Evolutionary conservation across 495 filamentous ascomycete species (phyloP).

Genomic region (Tuber melanosporum): DNA sequence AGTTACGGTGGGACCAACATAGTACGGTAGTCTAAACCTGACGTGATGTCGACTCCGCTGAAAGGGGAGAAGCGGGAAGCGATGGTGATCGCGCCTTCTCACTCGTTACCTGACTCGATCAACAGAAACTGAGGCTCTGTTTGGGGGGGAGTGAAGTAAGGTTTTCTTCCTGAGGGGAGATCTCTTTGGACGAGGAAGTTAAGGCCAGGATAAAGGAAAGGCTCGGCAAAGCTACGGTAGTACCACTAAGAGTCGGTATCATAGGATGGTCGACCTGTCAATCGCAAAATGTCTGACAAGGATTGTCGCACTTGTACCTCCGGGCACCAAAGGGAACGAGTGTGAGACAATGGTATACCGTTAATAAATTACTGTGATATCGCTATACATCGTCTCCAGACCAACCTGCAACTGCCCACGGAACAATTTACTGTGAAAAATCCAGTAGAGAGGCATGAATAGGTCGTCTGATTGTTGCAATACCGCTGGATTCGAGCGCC

Average conservation of each 20-base stretch:
- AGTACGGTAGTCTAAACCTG: background rate
- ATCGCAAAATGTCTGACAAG: background rate
- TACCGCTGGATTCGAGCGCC: background rate
- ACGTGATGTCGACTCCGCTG: conserved; percentile 1
- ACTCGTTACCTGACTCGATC: background rate
- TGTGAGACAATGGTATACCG: background rate
- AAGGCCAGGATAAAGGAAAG: conserved; percentile 3
- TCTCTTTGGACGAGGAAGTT: background rate
- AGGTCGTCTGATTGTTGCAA: background rate
- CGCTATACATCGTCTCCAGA: background rate
- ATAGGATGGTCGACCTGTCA: background rate
- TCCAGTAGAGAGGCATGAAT: background rate
- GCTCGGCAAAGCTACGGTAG: background rate
- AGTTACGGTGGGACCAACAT: background rate
- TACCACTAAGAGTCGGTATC: background rate
- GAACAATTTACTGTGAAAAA: background rate
- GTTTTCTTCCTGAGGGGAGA: background rate
- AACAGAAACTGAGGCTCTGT: background rate
- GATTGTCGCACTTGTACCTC: background rate
- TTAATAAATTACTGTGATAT: background rate
- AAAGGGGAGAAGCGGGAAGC: background rate
- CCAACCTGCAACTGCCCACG: background rate
- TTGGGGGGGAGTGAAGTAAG: background rate
- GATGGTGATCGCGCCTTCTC: background rate
- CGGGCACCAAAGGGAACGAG: background rate